Percentiles rank a stretch among this genome's conserved stretches.
These are phyloP conservation scores for Amanita fuliginea DNA, from an alignment of 768 basidiomycete species.

Conservation along the genomic window DNA sequence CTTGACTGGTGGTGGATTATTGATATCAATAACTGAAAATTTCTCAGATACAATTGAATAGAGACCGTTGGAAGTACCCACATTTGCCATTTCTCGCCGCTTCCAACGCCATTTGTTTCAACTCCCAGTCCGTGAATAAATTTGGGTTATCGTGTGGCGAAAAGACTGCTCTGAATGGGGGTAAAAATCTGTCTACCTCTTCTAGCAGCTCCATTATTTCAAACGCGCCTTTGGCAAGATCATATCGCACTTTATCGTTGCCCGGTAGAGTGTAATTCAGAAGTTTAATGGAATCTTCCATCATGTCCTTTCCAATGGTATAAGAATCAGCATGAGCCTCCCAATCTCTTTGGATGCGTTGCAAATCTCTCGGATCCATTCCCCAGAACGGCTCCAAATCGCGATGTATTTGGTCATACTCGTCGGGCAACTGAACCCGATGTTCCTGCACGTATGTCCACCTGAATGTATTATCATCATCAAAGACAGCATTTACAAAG, in stretches of 20 bases:
- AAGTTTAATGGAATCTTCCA: conserved; percentile 15
- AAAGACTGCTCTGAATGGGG: conserved; percentile 39
- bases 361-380: conserved; percentile 31
- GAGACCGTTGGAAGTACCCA: conserved; percentile 13
- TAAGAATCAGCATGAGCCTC: conserved; percentile 27
- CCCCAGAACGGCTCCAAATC: conserved; percentile 81
- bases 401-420: conserved; percentile 62
- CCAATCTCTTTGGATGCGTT: conserved; percentile 22
- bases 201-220: conserved; percentile 27
- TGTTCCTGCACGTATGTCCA: conserved; percentile 46
- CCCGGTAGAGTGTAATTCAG: conserved; percentile 19
- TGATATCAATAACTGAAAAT: conserved; percentile 19
- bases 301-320: conserved; percentile 25
- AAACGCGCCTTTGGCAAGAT: conserved; percentile 18
- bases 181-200: conserved; percentile 28
- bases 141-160: conserved; percentile 40
- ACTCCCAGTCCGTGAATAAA: conserved; percentile 23
- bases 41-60: neutral
- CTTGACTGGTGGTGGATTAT: conserved; percentile 18
- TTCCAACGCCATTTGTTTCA: conserved; percentile 21
- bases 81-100: conserved; percentile 27
- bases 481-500: neutral
- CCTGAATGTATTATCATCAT: conserved; percentile 16
- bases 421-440: conserved; percentile 68
- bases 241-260: conserved; percentile 11